Percentiles rank a stretch among this genome's conserved stretches.
Evolutionary conservation across 352 stramenopile species (phyloP).

Genomic region (Pythium catenulatum): DNA sequence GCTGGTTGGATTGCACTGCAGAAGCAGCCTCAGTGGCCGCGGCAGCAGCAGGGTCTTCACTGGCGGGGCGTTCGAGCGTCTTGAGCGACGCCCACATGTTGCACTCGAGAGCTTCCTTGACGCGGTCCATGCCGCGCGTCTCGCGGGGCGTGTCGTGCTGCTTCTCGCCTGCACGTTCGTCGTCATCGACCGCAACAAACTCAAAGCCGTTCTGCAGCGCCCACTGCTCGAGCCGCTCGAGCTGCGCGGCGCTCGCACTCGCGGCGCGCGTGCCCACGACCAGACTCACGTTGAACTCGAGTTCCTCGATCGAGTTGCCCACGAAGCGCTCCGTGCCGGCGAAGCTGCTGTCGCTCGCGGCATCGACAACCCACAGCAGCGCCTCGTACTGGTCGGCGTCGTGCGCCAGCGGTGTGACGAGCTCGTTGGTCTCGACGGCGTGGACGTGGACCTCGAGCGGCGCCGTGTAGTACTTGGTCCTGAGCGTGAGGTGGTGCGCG

Average conservation of each 20-base stretch:
- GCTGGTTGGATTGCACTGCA: too few species aligned
- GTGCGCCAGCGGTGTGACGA: conserved; percentile 63
- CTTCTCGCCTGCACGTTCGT: conserved; percentile 27
- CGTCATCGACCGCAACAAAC: conserved; percentile 62
- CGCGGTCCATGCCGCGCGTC: conserved; percentile 76
- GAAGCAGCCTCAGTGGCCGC: background rate
- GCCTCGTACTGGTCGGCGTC: conserved; percentile 78
- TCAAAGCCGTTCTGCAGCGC: conserved; percentile 79
- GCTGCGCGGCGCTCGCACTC: conserved; percentile 8
- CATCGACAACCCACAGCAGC: conserved; percentile 77
- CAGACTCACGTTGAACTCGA: conserved; percentile 79
- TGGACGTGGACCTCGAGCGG: conserved; percentile 75
- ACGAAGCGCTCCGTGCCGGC: conserved; percentile 68
- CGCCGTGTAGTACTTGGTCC: conserved; percentile 83
- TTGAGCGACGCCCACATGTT: conserved; percentile 88
- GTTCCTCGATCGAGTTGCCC: conserved; percentile 71
- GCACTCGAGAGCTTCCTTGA: conserved; percentile 86
- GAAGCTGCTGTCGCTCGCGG: conserved; percentile 67
- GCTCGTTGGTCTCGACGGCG: conserved; percentile 68
- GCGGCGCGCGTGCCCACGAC: conserved; percentile 62
- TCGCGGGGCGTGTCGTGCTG: conserved; percentile 55
- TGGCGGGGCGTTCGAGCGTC: conserved; percentile 37
- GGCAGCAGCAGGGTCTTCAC: background rate
- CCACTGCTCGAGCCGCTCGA: conserved; percentile 63
- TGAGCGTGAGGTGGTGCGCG: conserved; percentile 65